phyloP scores from a whole-genome alignment of 345 rosid species.

The Raphanus raphanistrum region DNA sequence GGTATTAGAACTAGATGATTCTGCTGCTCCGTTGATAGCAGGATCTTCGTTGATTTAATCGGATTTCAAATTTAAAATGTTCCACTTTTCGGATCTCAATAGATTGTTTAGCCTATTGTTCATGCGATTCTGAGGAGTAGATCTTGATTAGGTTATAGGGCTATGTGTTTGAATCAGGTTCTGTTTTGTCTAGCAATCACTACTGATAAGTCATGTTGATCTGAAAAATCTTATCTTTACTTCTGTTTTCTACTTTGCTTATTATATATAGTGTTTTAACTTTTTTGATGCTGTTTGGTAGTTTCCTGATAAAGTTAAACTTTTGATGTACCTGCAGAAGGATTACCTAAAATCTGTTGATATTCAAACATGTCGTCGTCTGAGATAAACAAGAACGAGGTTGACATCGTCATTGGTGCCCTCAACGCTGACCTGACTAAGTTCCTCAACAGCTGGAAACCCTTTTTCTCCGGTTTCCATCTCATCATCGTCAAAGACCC shows the following conservation, averaged over 20 bases:
- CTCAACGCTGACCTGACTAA: constrained; percentile 69
- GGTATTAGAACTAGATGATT: not conserved
- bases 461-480: constrained; percentile 70
- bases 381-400: constrained; percentile 60
- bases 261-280: not conserved
- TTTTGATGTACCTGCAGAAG: constrained; percentile 30
- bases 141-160: constrained; percentile 9
- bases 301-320: not conserved
- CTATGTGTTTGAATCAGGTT: not conserved
- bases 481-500: constrained; percentile 91
- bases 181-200: not conserved
- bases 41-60: not conserved
- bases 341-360: not conserved
- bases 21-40: not conserved
- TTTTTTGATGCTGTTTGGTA: not conserved
- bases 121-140: constrained; percentile 14
- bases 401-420: constrained; percentile 93
- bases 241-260: not conserved
- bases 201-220: not conserved
- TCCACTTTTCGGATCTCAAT: constrained; percentile 2
- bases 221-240: not conserved
- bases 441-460: constrained; percentile 74
- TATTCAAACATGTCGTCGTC: constrained; percentile 51
- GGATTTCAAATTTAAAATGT: not conserved
- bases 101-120: not conserved